phyloP scores from a whole-genome alignment of 2,329 filamentous ascomycete genomes.

The Amauroascus niger region DNA sequence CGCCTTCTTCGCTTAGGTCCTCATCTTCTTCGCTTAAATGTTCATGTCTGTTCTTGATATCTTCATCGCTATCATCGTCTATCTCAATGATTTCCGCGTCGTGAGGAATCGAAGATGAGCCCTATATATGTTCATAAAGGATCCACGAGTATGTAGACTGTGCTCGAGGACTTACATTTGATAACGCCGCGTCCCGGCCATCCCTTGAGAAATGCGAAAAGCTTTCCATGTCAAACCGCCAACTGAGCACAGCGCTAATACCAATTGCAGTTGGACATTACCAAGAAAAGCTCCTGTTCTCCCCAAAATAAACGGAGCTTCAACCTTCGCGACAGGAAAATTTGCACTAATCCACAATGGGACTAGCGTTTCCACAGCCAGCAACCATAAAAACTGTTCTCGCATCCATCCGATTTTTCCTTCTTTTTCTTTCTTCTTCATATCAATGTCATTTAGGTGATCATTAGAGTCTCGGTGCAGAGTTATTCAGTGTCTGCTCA shows the following conservation, averaged over 20 bases:
- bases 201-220: not conserved
- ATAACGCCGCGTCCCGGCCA: not conserved
- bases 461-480: constrained; percentile 96
- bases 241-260: not conserved
- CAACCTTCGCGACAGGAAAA: constrained; percentile 5
- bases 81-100: constrained; percentile 34
- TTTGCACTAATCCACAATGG: constrained; percentile 23
- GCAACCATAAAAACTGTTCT: constrained; percentile 19
- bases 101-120: constrained; percentile 16
- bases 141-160: not conserved
- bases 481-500: constrained; percentile 78
- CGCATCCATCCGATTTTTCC: constrained; percentile 20
- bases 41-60: constrained; percentile 18
- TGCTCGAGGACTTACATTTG: constrained; percentile 5
- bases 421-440: constrained; percentile 42
- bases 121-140: not conserved
- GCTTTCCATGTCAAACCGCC: not conserved
- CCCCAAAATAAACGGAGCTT: constrained; percentile 7
- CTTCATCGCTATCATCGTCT: constrained; percentile 28
- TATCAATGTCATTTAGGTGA: constrained; percentile 58
- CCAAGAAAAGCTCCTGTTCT: not conserved
- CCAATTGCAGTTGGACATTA: not conserved
- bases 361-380: constrained; percentile 23
- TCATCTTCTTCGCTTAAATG: constrained; percentile 25
- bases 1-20: constrained; percentile 16